Evolutionary conservation across 108 stramenopile genomes (phyloP), one percentile per base, ranked within the genome.

Genomic region (Cyclotella atomus): DNA sequence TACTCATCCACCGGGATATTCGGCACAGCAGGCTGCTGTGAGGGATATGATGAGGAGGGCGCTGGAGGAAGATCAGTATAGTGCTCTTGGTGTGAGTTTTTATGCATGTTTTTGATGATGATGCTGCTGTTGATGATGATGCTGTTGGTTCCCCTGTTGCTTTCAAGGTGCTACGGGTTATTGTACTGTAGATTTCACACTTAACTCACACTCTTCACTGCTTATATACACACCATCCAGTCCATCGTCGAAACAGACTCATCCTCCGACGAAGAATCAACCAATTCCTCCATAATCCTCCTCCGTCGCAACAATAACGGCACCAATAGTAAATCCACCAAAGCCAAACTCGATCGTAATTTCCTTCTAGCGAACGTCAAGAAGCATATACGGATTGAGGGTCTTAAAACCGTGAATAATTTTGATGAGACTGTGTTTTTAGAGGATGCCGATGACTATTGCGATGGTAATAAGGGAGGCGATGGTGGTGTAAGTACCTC

Each of bases 1-100:
- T 23, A 14, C 57, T 16, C 20, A 60, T 38, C 27, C 75, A 3
- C 50, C 75, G 12, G 60, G 65, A 50, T 74, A 78, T 65, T 80
- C 87, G 28, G 70, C 87, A 36, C 88, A 88, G n/a, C 91, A 92
- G 60, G 59, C 84, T 32, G 89, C 90, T 1, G 90, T 88, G 45
- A 85, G 91, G 52, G 91, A 95, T 52, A 91, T 92, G 80, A 91
- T 92, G 94, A 89, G 94, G 20, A 75, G 83, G 5, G 90, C 87
- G 3, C 61, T 95, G 34, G 94, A 95, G 67, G 94, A 95, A 76
- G 94, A 95, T 64, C 85, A 87, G 53, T 92, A 95, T 63, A 88
- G 87, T 5, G 94, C 91, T 24, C 59, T 84, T 41, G 94, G 91
- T 15, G 56, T 57, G 20, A 83, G 80, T 59, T 84, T 93, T 53